phyloP scores from a whole-genome alignment of 768 basidiomycete species.

The Chalciporus sphaerocephalus region DNA sequence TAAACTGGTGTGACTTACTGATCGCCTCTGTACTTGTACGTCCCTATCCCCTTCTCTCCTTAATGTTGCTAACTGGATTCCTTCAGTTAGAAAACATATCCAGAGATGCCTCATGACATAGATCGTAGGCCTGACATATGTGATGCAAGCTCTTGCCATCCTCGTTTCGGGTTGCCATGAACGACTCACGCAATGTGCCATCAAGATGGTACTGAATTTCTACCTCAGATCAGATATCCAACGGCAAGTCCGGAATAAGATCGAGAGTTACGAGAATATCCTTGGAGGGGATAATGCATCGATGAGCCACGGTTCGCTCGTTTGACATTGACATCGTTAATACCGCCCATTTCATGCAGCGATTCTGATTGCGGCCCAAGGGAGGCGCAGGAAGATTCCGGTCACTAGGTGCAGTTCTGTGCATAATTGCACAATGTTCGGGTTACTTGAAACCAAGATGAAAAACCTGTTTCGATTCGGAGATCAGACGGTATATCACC shows the following conservation, averaged over 20 bases:
- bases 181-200: not conserved
- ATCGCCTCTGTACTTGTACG: not conserved
- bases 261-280: not conserved
- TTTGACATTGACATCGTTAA: too few relatives aligned
- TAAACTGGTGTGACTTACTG: not conserved
- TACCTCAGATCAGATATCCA: not conserved
- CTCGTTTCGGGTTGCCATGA: not conserved
- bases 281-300: not conserved
- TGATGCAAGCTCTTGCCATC: not conserved
- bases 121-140: not conserved
- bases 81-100: not conserved
- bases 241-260: not conserved
- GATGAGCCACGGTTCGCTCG: too few relatives aligned
- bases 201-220: not conserved
- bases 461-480: too few relatives aligned
- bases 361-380: too few relatives aligned
- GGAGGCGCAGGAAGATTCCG: too few relatives aligned
- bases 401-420: too few relatives aligned
- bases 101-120: not conserved
- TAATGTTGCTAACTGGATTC: slow-evolving; percentile 33
- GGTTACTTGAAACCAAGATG: too few relatives aligned
- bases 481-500: too few relatives aligned
- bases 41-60: not conserved
- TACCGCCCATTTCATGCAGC: too few relatives aligned
- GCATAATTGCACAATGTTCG: too few relatives aligned